Base-by-base conservation (phyloP, 768 basidiomycete genomes). In the Strobilomyces echinocephalus region DNA sequence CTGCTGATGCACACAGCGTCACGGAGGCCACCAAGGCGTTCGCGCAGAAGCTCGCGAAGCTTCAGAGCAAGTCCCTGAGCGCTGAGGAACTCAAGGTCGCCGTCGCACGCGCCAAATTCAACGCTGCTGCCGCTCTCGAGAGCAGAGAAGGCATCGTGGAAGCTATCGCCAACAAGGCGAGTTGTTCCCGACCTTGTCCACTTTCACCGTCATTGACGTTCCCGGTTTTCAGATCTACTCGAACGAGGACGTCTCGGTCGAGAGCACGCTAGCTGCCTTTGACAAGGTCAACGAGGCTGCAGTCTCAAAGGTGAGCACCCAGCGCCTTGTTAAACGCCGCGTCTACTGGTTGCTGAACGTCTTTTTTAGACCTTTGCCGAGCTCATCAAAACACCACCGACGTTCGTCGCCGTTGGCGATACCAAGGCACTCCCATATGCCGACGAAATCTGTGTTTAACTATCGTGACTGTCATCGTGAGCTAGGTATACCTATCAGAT, bases 361-460 rank as follows among this genome's bases (percentile, higher is more conserved):
- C 38, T 42, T 49, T 24, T 50, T 16, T 41, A 51, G 90, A 80
- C 83, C 46, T 79, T 83, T 41, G 74, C 84, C 4, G 70, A 79
- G 35, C 78, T 95, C 42, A 71, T 90, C 65, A 80, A 83, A 68
- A 70, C 76, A 60, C 89, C 91, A 73, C 90, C 95, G 18, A 94
- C 92, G 24, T 91, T 79, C 60, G 91, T 97, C 38, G 87, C 85
- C 11, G 78, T 97, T 46, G 97, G 95, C 42, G 84, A 95, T 65
- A 73, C 84, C 59, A 72, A 77, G 61, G 65, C 79, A 30, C 78
- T 98, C 45, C 95, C 97, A 14, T 87, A 87, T 66, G 81, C 84
- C 60, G 91, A 93, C 63, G 90, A 91, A 69, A 72, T 93, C 54
- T 89, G 90, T 45, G 79, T 93, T 58, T 91, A 70, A 81, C n/a